Base-by-base conservation (phyloP, 257 asterid genomes). In the Lantana camara region DNA sequence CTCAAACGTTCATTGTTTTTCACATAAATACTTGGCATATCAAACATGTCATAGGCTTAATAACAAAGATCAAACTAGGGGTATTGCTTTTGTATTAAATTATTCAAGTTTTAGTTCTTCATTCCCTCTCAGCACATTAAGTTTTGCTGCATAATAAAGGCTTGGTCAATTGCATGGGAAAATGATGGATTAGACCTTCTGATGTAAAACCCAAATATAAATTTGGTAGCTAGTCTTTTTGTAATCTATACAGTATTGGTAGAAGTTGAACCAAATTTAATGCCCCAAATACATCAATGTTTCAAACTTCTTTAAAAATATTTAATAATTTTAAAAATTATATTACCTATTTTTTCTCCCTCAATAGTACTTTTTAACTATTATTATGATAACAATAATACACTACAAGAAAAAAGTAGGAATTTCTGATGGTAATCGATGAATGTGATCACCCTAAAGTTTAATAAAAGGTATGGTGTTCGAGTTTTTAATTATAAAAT, bases 121-220 rank as follows among this genome's bases (percentile, higher is more conserved):
- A 41, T 58, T 72, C 72, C 20, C 49, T 58, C 32, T 73, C 73
- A 30, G 9, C 53, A 10, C 34, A 52, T 50, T 46, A 51, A 64
- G 44, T n/a, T n/a, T 73, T 59, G 64, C 77, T 59, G 69, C 54
- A 47, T 44, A 59, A 44, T 42, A 44, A 66, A 66, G 73, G 46
- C 17, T 66, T 21, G 22, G 57, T 45, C 57, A 37, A 23, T 52
- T 59, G 48, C 48, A 37, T n/a, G 53, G 17, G 46, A 65, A 38
- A 38, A 32, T 32, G 52, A 49, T 40, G 27, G 42, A 5, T 47
- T 35, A 23, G 61, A 40, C 24, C 20, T 27, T 17, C 3, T 6
- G 46, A 54, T 40, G 22, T 41, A 54, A 37, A 29, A 47, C 27
- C 57, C 7, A 19, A 40, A 40, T 29, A 42, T 13, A 19, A 11